Percentiles rank a stretch among this genome's conserved stretches.
These are phyloP conservation scores for Eremochloa ophiuroides DNA, from an alignment of 176 grass and related monocot species.

Conservation along the genomic window DNA sequence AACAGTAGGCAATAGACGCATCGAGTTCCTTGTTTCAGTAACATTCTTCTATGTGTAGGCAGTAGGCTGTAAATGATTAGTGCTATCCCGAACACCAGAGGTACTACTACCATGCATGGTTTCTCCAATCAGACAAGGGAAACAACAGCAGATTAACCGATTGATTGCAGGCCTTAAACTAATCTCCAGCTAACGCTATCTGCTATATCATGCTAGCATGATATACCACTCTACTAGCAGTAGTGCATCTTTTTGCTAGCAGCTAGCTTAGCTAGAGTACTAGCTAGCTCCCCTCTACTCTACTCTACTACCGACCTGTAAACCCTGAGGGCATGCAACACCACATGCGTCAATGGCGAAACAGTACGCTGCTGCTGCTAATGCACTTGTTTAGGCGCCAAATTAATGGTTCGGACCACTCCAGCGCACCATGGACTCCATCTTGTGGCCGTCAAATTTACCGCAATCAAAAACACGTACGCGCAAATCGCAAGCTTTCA, in stretches of 20 bases:
- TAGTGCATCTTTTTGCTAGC: neutral
- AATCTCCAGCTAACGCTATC: neutral
- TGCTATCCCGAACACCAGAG: too few relatives aligned
- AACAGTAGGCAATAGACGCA: neutral
- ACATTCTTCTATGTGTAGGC: too few relatives aligned
- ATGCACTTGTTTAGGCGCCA: slow-evolving; percentile 5
- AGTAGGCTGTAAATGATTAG: neutral
- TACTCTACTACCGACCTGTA: neutral
- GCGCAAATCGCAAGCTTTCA: neutral
- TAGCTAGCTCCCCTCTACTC: neutral
- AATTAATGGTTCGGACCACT: too few relatives aligned
- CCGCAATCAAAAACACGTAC: neutral
- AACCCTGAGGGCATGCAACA: neutral
- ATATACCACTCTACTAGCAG: neutral
- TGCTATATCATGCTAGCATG: too few relatives aligned
- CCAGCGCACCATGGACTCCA: slow-evolving; percentile 3
- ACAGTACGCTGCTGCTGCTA: neutral
- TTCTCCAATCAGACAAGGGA: neutral
- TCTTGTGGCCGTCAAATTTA: slow-evolving; percentile 38
- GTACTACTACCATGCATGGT: too few relatives aligned
- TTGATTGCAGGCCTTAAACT: neutral
- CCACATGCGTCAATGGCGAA: neutral
- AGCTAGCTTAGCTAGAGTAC: neutral
- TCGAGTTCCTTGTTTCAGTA: neutral
- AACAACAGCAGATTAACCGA: neutral